Base-by-base conservation (phyloP, 1,284 basidiomycete genomes). In the Quambalaria eucalypti region DNA sequence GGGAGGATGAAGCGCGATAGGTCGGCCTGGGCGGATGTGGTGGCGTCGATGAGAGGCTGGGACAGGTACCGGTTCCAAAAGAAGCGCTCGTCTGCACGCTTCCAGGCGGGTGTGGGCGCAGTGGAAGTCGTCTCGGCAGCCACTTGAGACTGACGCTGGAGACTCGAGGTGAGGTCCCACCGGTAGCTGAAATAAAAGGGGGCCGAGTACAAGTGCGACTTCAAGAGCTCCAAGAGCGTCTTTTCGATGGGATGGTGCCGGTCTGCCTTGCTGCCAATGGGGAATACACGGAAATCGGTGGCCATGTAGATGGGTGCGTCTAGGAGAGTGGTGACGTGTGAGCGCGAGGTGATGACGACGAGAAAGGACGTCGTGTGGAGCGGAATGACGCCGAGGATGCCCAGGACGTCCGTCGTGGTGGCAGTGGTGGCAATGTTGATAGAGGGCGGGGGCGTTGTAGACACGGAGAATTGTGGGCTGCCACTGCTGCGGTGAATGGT, bases 61-160 rank as follows among this genome's bases (percentile, higher is more conserved):
- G 66, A 61, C 33, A 74, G 78, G 62, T 78, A 88, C 82, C 85
- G 87, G 78, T 98, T 98, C 93, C 93, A 98, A 79, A 97, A 98
- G 80, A 98, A 98, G 62, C 93, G 83, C 70, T 95, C 90, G 68
- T 98, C 93, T 29, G 87, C 86, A 83, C 91, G 69, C 42, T 69
- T 66, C 64, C 31, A 39, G 28, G 26, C 21, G 30, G 26, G n/a
- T 10, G 7, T 19, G 12, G 29, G 4, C 28, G 47, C 26, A 9
- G 21, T 23, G 28, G 14, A 19, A 14, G 9, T 2, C 30, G 48
- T 25, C 33, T 38, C 4, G 33, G 60, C 19, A 21, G 26, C 21
- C 50, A 30, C 25, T 10, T 16, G 14, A 19, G 31, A 30, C 76
- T 97, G 92, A 49, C 83, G 81, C 80, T 98, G 92, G 64, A 97